Base-by-base conservation (phyloP, 2,329 filamentous ascomycete species). In the Trichocomaceae sp. region DNA sequence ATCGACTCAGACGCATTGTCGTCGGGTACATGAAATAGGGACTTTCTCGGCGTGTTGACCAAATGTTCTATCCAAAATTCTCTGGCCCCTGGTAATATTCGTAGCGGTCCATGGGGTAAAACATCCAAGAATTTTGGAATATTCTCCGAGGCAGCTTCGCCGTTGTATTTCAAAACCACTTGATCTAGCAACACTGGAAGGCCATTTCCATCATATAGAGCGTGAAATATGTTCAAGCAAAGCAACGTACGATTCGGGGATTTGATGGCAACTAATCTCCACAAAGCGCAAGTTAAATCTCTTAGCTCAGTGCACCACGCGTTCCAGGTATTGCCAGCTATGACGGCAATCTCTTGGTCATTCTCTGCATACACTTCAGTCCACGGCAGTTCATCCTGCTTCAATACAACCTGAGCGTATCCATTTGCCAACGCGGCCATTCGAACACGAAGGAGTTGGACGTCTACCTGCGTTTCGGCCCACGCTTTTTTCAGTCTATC, bases 131-230 rank as follows among this genome's bases (percentile, higher is more conserved):
- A 95, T 0, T 74, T 65, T 0, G 83, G 82, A 0, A 75, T 75
- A 7, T 66, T 62, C 0, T 65, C 61, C 37, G 56, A 62, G 7
- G 46, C 62, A 22, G 59, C 17, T 2, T 58, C 41, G 0, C 64
- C 64, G 15, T 64, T 59, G 62, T 88, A 89, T 4, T 77, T 71
- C 2, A 72, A 63, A 26, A 74, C 70, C 2, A 95, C 75, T 19
- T 77, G 71, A 2, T 79, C 66, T 19, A 95, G 76, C 39, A 95
- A 77, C 22, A 89, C 68, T 1, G 80, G 77, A 39, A 95, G 79
- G 58, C 90, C 92, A 60, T 81, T 86, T 1, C 90, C 91, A 69
- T 96, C 91, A 62, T 96, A 96, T 0, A 96, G 69, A 0, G 82
- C 90, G 66, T 96, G 91, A 70, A 96, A 95, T 0, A 95, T 84